phyloP scores from a whole-genome alignment of 2,329 filamentous ascomycete species.

The Gremmenia infestans region DNA sequence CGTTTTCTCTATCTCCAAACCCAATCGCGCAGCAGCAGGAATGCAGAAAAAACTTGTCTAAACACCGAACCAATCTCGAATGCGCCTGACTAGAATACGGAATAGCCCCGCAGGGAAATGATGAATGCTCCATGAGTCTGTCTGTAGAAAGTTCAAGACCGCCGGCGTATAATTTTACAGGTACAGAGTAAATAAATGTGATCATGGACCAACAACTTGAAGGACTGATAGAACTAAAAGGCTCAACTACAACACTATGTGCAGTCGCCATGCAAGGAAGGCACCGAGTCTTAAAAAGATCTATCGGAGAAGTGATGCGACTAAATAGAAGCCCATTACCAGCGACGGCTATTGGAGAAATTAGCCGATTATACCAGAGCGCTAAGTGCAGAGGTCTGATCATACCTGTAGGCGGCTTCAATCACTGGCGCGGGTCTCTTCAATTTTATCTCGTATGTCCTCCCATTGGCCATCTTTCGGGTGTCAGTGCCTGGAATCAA shows the following conservation, averaged over 20 bases:
- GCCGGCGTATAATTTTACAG: conserved; percentile 4
- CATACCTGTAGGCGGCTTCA: conserved; percentile 35
- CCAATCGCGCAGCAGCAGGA: not conserved
- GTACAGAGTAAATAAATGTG: conserved; percentile 14
- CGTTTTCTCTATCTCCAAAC: not conserved
- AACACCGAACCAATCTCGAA: not conserved
- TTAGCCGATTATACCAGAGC: conserved; percentile 12
- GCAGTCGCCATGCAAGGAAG: conserved; percentile 6
- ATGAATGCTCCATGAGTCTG: conserved; percentile 10
- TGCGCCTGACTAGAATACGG: conserved; percentile 1
- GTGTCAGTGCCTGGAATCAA: conserved; percentile 7
- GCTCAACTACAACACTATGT: conserved; percentile 24
- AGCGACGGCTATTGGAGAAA: conserved; percentile 32
- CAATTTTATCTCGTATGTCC: conserved; percentile 26
- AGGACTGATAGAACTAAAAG: conserved; percentile 17
- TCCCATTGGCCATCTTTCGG: conserved; percentile 15
- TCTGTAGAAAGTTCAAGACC: conserved; percentile 2
- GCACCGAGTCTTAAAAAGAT: not conserved
- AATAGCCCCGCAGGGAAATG: conserved; percentile 9
- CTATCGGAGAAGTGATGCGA: not conserved
- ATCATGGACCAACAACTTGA: conserved; percentile 25
- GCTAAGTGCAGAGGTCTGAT: conserved; percentile 1
- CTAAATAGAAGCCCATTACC: conserved; percentile 29
- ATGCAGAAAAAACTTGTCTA: conserved; percentile 13
- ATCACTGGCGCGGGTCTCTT: conserved; percentile 36